Evolutionary conservation across 441 rosid species (phyloP).

Genomic region (Omphalea diandra): DNA sequence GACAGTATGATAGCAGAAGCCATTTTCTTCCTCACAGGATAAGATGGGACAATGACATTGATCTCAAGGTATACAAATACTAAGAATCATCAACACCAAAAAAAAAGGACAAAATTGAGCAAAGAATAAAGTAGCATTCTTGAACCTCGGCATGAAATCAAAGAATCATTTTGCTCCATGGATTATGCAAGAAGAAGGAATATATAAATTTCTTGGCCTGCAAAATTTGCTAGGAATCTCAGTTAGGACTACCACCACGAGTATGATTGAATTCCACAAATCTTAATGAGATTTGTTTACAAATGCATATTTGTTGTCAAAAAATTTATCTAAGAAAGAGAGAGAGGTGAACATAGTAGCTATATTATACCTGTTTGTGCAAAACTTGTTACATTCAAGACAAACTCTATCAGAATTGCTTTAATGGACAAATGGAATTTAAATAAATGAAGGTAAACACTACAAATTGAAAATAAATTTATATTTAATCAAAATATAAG

Average conservation of each 20-base stretch:
- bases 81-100: background rate
- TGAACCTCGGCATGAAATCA: conserved; percentile 21
- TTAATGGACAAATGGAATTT: no score
- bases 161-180: conserved; percentile 22
- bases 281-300: no score
- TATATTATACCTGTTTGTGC: no score
- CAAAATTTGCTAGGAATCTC: conserved; percentile 6
- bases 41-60: conserved; percentile 3
- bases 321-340: no score
- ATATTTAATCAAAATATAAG: no score
- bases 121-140: conserved; percentile 32
- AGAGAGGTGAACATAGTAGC: no score
- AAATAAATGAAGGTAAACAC: no score
- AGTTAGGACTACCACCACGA: background rate
- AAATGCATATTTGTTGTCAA: no score
- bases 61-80: background rate
- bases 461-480: no score
- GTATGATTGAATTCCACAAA: no score
- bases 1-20: conserved; percentile 31
- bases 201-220: background rate
- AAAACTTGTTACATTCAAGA: no score
- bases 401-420: no score
- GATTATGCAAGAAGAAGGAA: background rate
- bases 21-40: conserved; percentile 16
- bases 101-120: conserved; percentile 22